Evolutionary conservation across 257 asterid species (phyloP).

Genomic region (Solanum chmielewskii): DNA sequence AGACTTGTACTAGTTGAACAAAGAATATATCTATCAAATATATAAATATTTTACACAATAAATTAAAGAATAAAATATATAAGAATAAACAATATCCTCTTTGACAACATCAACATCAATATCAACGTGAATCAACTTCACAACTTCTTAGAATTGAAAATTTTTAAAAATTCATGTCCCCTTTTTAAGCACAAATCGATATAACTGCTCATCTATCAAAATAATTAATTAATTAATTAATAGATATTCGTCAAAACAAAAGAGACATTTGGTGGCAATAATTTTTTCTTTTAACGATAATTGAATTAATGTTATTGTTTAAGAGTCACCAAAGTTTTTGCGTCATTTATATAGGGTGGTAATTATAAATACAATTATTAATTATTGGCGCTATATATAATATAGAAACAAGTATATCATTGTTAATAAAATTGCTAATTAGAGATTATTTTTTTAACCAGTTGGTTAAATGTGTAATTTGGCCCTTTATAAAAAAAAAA

Average conservation of each 20-base stretch:
- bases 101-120: background rate
- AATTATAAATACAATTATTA: no score
- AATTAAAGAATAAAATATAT: background rate
- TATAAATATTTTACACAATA: background rate
- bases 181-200: no score
- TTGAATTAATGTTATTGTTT: no score
- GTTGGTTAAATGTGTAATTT: background rate
- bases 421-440: background rate
- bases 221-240: no score
- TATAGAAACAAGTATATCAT: no score
- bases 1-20: background rate
- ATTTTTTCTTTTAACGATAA: no score
- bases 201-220: background rate
- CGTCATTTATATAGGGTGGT: background rate
- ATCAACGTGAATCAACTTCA: background rate
- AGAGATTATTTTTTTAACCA: no score
- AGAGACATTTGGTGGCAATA: no score
- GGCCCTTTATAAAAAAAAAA: background rate
- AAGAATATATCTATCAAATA: background rate
- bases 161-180: background rate
- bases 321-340: background rate
- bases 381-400: no score
- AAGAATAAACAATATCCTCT: background rate
- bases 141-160: background rate
- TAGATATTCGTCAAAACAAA: no score